Conservation (phyloP, 2,329 filamentous ascomycete species). For the Aureobasidium sp. region DNA sequence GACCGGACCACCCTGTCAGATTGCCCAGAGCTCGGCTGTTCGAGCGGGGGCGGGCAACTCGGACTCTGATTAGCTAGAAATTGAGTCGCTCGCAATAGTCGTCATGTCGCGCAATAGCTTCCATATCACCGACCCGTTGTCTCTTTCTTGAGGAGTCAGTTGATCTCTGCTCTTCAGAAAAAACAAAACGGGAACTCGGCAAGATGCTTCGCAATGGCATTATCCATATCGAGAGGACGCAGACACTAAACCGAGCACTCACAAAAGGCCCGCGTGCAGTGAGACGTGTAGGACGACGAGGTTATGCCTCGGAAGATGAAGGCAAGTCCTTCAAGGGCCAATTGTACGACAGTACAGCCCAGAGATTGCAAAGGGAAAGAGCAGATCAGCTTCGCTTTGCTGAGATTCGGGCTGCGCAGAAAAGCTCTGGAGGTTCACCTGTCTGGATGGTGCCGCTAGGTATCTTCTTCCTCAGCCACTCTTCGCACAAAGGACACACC, state of each 20-base stretch:
- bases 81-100: neutral
- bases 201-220: conserved; percentile 5
- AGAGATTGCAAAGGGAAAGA: conserved; percentile 52
- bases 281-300: conserved; percentile 5
- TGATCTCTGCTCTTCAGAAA: neutral
- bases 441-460: conserved; percentile 27
- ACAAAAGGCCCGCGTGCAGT: neutral
- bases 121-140: neutral
- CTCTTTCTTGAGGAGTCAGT: neutral
- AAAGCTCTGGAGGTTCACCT: conserved; percentile 22
- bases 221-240: neutral
- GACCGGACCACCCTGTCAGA: neutral
- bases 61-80: neutral
- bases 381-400: conserved; percentile 48
- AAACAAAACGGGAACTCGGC: neutral
- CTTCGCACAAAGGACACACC: neutral
- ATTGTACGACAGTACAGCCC: conserved; percentile 54
- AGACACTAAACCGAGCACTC: neutral
- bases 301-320: conserved; percentile 15
- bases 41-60: neutral
- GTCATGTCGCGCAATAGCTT: conserved; percentile 2
- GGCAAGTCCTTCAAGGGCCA: conserved; percentile 50
- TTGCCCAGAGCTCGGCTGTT: neutral
- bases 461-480: conserved; percentile 16
- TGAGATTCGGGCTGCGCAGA: conserved; percentile 27